Evolutionary conservation across 2,329 filamentous ascomycete genomes (phyloP).

Genomic region (Ceratocystiopsis minuta): DNA sequence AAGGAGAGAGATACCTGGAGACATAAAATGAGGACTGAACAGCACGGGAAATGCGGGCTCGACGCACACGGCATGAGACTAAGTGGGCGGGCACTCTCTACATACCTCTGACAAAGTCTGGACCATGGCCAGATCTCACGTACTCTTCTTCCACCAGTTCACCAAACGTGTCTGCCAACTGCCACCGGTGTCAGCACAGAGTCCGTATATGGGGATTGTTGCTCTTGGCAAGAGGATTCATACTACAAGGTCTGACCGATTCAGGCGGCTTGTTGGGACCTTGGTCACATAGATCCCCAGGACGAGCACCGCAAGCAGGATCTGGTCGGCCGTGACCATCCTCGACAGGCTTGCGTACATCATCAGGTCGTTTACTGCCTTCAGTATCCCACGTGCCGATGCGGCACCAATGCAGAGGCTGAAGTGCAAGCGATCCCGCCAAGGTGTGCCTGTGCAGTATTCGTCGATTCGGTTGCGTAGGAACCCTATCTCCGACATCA

Average conservation of each 20-base stretch:
- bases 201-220: no score
- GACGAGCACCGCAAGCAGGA: slow-evolving; percentile 3
- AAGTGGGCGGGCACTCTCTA: not conserved
- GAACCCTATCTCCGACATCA: slow-evolving; percentile 2
- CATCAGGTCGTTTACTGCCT: slow-evolving; percentile 1
- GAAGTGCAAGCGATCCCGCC: slow-evolving; percentile 3
- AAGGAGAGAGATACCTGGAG: not conserved
- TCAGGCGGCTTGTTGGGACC: slow-evolving; percentile 2
- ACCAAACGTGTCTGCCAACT: slow-evolving; percentile 2
- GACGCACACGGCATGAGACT: no score
- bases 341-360: slow-evolving; percentile 2
- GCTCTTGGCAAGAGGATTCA: not conserved
- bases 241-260: slow-evolving; percentile 1
- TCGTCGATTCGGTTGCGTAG: slow-evolving; percentile 4
- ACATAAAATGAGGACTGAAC: no score
- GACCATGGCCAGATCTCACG: not conserved
- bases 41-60: no score
- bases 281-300: slow-evolving; percentile 5
- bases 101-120: not conserved
- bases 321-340: slow-evolving; percentile 2
- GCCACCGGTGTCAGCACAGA: not conserved
- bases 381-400: slow-evolving; percentile 1
- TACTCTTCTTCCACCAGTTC: slow-evolving; percentile 2
- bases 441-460: slow-evolving; percentile 3
- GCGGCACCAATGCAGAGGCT: slow-evolving; percentile 6